Conservation (phyloP, 208 protist genomes). For the Angomonas deanei region DNA sequence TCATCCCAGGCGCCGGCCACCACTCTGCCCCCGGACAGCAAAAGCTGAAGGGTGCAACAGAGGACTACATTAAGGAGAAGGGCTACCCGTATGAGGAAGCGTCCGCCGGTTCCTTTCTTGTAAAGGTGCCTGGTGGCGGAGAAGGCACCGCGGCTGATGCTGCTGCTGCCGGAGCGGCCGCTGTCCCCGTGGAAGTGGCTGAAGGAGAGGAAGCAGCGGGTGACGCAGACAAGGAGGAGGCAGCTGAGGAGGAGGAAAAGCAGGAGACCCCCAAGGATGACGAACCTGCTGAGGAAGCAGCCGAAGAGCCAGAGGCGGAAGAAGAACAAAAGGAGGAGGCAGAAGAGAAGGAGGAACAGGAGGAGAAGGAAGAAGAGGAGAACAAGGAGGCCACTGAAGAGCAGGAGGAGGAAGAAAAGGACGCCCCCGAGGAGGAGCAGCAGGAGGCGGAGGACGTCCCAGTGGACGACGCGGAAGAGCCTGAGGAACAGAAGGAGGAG, state of each 20-base stretch:
- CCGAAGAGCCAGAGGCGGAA: background rate
- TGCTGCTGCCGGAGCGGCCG: background rate
- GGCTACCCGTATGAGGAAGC: slow-evolving; percentile 30
- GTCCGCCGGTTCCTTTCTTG: slow-evolving; percentile 29
- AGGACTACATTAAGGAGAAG: slow-evolving; percentile 25
- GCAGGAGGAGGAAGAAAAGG: background rate
- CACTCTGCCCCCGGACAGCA: slow-evolving; percentile 37
- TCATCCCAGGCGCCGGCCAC: slow-evolving; percentile 51
- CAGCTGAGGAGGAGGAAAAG: slow-evolving; percentile 3
- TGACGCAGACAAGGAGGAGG: slow-evolving; percentile 6
- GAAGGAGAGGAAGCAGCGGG: background rate
- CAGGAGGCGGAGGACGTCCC: background rate
- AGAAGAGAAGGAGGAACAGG: background rate
- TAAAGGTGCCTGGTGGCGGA: slow-evolving; percentile 23
- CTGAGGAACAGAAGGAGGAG: background rate
- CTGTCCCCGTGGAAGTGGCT: background rate
- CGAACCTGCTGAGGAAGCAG: background rate
- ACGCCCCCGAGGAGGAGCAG: background rate
- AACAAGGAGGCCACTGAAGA: background rate
- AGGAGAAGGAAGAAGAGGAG: background rate
- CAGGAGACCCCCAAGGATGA: too few species aligned
- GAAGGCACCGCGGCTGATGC: slow-evolving; percentile 8
- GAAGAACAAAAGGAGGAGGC: background rate
- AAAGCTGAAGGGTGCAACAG: slow-evolving; percentile 38
- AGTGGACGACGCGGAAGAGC: background rate